Percentiles rank a stretch among this genome's conserved stretches.
Conservation (phyloP, 768 basidiomycete species). For the Podaxis pistillaris region DNA sequence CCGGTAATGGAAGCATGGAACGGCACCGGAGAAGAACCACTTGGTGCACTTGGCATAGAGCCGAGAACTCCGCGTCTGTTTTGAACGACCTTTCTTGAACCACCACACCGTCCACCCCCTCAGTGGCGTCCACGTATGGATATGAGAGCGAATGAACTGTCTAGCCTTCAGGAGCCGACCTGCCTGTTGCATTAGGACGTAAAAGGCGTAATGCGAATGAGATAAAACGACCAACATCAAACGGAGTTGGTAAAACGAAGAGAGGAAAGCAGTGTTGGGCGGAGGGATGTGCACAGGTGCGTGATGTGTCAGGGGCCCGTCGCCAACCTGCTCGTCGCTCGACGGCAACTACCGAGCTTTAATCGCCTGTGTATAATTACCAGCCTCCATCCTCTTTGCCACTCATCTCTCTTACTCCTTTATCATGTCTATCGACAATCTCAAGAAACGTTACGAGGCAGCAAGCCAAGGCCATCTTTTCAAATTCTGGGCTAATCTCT, state of each 20-base stretch:
- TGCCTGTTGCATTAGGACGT: background rate
- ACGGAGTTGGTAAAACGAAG: background rate
- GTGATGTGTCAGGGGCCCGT: slow-evolving; percentile 3
- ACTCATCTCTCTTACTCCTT: slow-evolving; percentile 14
- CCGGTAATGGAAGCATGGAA: background rate
- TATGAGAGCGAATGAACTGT: background rate
- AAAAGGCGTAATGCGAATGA: background rate
- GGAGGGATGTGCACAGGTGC: background rate
- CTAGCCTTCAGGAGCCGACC: slow-evolving; percentile 1
- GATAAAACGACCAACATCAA: too few relatives aligned
- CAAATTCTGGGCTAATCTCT: slow-evolving; percentile 78
- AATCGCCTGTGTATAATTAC: slow-evolving; percentile 13
- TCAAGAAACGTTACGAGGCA: slow-evolving; percentile 64
- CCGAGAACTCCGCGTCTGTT: background rate
- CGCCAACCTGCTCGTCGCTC: slow-evolving; percentile 7
- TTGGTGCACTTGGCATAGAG: background rate
- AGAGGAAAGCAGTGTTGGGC: slow-evolving; percentile 3
- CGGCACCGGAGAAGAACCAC: background rate
- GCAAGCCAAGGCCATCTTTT: slow-evolving; percentile 91
- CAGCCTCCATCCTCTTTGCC: background rate
- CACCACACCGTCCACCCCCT: background rate
- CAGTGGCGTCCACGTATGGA: background rate
- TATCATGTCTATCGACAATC: slow-evolving; percentile 57
- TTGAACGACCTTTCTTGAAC: background rate
- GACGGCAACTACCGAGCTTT: slow-evolving; percentile 18